These are phyloP conservation scores for Eucalyptus regnans DNA, from an alignment of 345 rosid species.

Conservation along the genomic window DNA sequence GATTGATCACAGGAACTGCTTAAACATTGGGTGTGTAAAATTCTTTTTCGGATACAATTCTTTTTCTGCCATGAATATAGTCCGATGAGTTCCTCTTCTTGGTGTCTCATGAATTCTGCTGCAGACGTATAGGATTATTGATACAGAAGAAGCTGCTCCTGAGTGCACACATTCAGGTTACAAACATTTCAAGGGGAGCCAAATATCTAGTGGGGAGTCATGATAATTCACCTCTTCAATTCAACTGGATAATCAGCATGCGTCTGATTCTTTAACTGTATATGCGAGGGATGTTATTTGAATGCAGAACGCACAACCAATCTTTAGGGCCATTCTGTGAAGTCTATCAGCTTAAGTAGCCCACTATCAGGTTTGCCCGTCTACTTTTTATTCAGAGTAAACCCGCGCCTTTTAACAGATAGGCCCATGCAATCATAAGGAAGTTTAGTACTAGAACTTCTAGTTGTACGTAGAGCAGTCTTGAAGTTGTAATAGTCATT, in stretches of 20 bases:
- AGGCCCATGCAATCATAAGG: neutral
- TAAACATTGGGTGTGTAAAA: constrained; percentile 22
- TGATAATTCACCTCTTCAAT: neutral
- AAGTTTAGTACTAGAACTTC: neutral
- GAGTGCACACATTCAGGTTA: neutral
- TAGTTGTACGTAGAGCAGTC: neutral
- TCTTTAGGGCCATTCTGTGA: neutral
- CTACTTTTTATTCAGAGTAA: neutral
- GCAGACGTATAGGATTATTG: neutral
- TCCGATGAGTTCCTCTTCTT: neutral
- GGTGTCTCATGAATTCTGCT: neutral
- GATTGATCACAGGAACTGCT: constrained; percentile 88
- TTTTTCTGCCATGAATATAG: neutral
- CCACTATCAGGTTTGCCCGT: neutral
- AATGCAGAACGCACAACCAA: neutral
- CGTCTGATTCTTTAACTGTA: neutral
- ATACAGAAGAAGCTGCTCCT: neutral
- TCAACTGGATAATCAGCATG: neutral
- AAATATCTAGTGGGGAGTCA: neutral
- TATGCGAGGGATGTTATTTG: neutral
- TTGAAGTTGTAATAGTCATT: neutral
- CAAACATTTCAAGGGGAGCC: neutral
- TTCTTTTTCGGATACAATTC: neutral
- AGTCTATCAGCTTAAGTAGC: neutral
- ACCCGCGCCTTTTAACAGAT: neutral